Conservation (phyloP, 805 yeast genomes). For the Saccharomycopsis sp. region DNA sequence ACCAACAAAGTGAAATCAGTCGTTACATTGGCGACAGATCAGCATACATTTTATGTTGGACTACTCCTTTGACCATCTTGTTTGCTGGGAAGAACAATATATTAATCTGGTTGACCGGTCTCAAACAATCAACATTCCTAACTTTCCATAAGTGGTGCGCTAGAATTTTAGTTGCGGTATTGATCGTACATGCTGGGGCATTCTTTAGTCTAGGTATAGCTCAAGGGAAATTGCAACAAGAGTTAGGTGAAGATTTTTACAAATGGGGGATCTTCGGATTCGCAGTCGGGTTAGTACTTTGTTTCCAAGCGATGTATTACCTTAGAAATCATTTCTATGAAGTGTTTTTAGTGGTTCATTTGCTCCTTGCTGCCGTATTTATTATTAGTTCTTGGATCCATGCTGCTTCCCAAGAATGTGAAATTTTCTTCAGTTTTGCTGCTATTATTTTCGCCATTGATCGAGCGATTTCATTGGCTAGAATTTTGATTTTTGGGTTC, state of each 20-base stretch:
- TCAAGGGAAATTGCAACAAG: constrained; percentile 1
- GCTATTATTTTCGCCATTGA: constrained; percentile 40
- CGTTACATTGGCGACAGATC: background rate
- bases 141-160: constrained; percentile 53
- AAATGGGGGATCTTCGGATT: constrained; percentile 33
- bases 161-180: constrained; percentile 33
- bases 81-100: constrained; percentile 62
- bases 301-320: constrained; percentile 32
- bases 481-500: constrained; percentile 18
- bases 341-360: constrained; percentile 34
- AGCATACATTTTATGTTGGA: background rate
- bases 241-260: constrained; percentile 18
- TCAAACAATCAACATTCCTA: constrained; percentile 49
- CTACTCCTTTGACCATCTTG: constrained; percentile 41
- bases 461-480: constrained; percentile 32
- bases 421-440: constrained; percentile 31
- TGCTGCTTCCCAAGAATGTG: constrained; percentile 29
- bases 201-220: constrained; percentile 24
- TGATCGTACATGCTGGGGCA: constrained; percentile 34
- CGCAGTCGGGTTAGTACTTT: constrained; percentile 27
- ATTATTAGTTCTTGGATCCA: constrained; percentile 41
- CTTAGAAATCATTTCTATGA: constrained; percentile 37
- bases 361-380: constrained; percentile 34
- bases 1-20: constrained; percentile 4
- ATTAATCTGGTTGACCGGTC: constrained; percentile 51